Base-by-base conservation (phyloP, 768 basidiomycete genomes). In the Xerocomus spinulosus region DNA sequence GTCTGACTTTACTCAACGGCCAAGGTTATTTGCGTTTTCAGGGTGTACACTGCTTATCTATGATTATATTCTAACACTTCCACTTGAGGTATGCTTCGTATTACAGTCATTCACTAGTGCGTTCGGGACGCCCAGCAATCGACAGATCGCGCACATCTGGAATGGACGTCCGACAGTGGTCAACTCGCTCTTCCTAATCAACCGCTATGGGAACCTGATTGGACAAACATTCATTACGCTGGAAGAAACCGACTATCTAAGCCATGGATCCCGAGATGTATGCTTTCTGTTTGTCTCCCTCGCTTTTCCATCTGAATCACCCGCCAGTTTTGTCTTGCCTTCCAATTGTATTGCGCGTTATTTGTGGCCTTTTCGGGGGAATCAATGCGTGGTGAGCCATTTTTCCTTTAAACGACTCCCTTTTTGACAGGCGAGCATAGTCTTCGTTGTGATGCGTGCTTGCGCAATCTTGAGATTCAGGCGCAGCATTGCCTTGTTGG, bases 51-150 rank as follows among this genome's bases (percentile, higher is more conserved):
- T 66, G 1, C 60, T 65, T 9, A 25, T 58, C 5, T 63, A 64
- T 18, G 63, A 65, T 34, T 56, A 61, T 42, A 6, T 66, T 32
- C 38, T 65, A 0, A 68, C 66, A 10, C 3, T 65, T 32, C 18
- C 43, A 6, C 49, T 60, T 38, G 66, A 68, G 49, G 63, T 61
- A 29, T 12, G 55, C 54, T 10, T 46, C 14, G 9, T 21, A 4
- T n/a, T 13, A 20, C 18, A 12, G 5, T n/a, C 15, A 2, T 14
- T 3, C 5, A 18, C 14, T 2, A 25, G 21, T 18, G 13, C 26
- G 14, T n/a, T 42, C 6, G 13, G 37, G 30, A 49, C 17, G 5
- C 20, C 15, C 24, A n/a, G n/a, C n/a, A n/a, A n/a, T n/a, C 25
- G n/a, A 43, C 33, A 62, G 62, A 43, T 58, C 15, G 25, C 29